A percentile compares a stretch with the other conserved stretches of the same genome.
Evolutionary conservation across 768 basidiomycete genomes (phyloP).

Genomic region (Cyclocybe aegerita): DNA sequence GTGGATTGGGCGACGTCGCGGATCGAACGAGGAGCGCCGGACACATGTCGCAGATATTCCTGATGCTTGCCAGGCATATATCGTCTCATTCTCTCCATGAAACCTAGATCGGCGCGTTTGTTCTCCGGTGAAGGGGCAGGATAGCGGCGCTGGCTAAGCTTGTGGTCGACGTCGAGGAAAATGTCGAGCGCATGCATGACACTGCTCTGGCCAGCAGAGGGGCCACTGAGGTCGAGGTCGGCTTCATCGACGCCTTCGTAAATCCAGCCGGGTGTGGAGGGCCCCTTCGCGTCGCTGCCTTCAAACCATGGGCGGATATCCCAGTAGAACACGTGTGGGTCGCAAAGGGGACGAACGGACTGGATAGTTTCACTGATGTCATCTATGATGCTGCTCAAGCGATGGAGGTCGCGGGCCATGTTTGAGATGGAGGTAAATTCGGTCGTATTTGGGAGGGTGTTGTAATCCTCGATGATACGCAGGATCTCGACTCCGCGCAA

Average conservation of each 20-base stretch:
- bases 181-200: slow-evolving; percentile 86
- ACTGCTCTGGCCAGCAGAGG: slow-evolving; percentile 92
- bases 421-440: slow-evolving; percentile 65
- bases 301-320: slow-evolving; percentile 91
- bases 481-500: slow-evolving; percentile 85
- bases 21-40: slow-evolving; percentile 55
- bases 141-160: slow-evolving; percentile 66
- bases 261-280: slow-evolving; percentile 56
- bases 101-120: slow-evolving; percentile 67
- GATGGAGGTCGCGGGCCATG: slow-evolving; percentile 69
- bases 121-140: slow-evolving; percentile 67
- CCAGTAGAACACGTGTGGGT: slow-evolving; percentile 89
- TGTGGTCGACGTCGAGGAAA: slow-evolving; percentile 88
- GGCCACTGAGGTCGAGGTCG: slow-evolving; percentile 75
- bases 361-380: slow-evolving; percentile 71
- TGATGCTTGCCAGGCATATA: slow-evolving; percentile 96
- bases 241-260: slow-evolving; percentile 74
- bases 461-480: slow-evolving; percentile 83
- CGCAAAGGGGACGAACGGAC: slow-evolving; percentile 67
- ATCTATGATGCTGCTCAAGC: slow-evolving; percentile 67
- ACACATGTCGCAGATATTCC: slow-evolving; percentile 74
- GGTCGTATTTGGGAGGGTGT: slow-evolving; percentile 67
- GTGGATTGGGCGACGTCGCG: slow-evolving; percentile 59
- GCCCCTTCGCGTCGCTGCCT: slow-evolving; percentile 67
- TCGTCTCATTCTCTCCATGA: slow-evolving; percentile 90